Base-by-base conservation (phyloP, 345 rosid species). In the Raphanus raphanistrum region DNA sequence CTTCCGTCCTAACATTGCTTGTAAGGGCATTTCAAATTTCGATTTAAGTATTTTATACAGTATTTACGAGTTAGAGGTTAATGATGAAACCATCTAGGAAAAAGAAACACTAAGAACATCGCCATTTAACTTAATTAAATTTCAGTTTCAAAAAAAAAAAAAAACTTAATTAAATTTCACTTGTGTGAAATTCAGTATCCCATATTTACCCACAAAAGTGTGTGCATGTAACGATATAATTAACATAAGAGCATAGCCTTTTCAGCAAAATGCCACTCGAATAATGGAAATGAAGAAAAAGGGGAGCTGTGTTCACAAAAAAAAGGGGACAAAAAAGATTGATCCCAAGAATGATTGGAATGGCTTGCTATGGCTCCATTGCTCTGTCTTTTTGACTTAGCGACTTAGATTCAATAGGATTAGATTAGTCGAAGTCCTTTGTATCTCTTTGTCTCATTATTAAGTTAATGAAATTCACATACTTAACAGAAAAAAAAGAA, bases 11-110 rank as follows among this genome's bases (percentile, higher is more conserved):
- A 70, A 63, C 50, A 38, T 70, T 11, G 27, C 66, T 38, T 77
- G 75, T 70, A 70, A 70, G 60, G 71, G 27, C 71, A 71, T 70
- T 63, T 77, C 27, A 27, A 36, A 36, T 28, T 63, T 35, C 63
- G 31, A 48, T 68, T 21, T 21, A 21, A 21, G 70, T 27, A 31
- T 76, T 26, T 43, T 33, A 62, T 61, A n/a, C n/a, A n/a, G n/a
- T n/a, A 61, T 31, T 43, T 32, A 59, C 26, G 16, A 26, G 31
- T 8, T 17, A 48, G 36, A 32, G 80, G 33, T 55, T 62, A 62
- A 70, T 70, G 63, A 69, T 62, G 43, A 62, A 50, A 69, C 54
- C 27, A 75, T 60, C 4, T 43, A 13, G 60, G 26, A 66, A 26
- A 2, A 57, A 5, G 10, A n/a, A 29, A 43, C 13, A 32, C 25